A percentile compares a stretch with the other conserved stretches of the same genome.
Conservation (phyloP, 805 yeast genomes). For the Pichia heedii region DNA sequence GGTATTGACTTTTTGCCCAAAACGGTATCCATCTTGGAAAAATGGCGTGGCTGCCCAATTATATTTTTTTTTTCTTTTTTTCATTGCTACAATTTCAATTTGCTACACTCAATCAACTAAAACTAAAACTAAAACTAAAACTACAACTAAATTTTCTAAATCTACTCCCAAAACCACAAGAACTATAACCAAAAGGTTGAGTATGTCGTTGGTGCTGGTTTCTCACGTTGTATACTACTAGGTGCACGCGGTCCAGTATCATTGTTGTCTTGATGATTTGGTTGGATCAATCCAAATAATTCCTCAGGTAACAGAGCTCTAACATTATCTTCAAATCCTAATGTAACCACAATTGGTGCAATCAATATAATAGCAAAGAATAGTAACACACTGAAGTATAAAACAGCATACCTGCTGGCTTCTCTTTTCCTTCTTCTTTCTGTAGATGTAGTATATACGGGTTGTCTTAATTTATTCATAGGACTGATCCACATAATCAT, state of each 20-base stretch:
- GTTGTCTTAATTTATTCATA: slow-evolving; percentile 27
- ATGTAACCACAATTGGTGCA: slow-evolving; percentile 37
- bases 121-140: too few relatives aligned
- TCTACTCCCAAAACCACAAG: not conserved
- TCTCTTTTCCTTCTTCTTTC: slow-evolving; percentile 32
- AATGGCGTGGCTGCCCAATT: too few relatives aligned
- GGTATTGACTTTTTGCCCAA: not conserved
- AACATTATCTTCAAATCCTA: slow-evolving; percentile 7
- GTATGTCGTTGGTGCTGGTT: slow-evolving; percentile 18
- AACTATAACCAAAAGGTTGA: slow-evolving; percentile 22
- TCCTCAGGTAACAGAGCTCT: slow-evolving; percentile 13
- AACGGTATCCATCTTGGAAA: not conserved
- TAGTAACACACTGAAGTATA: slow-evolving; percentile 35
- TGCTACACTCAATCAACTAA: too few relatives aligned
- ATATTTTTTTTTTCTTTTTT: too few relatives aligned
- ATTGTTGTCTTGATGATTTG: slow-evolving; percentile 49
- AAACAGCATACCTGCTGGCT: slow-evolving; percentile 35
- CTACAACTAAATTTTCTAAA: too few relatives aligned
- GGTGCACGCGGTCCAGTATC: slow-evolving; percentile 60
- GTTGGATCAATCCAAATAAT: slow-evolving; percentile 42
- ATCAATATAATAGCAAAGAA: slow-evolving; percentile 34
- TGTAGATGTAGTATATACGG: slow-evolving; percentile 33
- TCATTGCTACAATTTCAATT: too few relatives aligned
- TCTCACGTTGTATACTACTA: slow-evolving; percentile 27
- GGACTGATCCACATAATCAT: slow-evolving; percentile 44